Base-by-base conservation (phyloP, 2,329 filamentous ascomycete species). In the Cladophialophora bantiana region DNA sequence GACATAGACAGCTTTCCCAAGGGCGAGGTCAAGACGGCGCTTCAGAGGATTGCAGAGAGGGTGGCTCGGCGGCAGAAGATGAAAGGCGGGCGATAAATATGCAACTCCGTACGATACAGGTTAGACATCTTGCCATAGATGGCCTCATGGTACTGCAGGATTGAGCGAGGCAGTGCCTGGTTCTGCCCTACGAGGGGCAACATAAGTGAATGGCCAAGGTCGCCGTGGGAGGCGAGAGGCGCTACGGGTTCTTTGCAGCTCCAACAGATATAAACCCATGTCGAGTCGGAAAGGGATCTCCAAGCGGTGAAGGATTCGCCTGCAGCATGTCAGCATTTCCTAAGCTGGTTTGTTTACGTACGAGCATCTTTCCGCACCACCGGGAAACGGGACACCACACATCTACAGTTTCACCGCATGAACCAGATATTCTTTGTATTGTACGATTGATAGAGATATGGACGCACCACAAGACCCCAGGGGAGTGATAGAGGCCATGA, bases 1-100 rank as follows among this genome's bases (percentile, higher is more conserved):
- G 93, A 99, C 75, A 79, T 97, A 10, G 85, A 89, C 1, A 85
- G 86, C 0, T 97, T 98, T 79, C 88, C 79, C 53, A 93, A 96
- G 78, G 92, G 93, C 61, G 94, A 97, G 67, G 89, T 97, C 72
- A 94, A 91, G 81, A 88, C 86, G 79, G 83, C 85, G 2, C 76
- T 89, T 64, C 79, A 84, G 72, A 81, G 85, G 59, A 82, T 84
- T 9, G 77, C 79, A 31, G 85, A 87, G 50, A 84, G 86, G 74
- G 79, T 88, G 57, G 78, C 82, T 71, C 81, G 85, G 62, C 85
- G 84, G 72, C 81, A 86, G 70, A 83, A 81, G 71, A 81, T 82
- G 78, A 70, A 68, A 36, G 59, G 59, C 4, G 59, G 59, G 26
- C 48, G 66, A 57, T 70, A 64, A 55, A 38, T 12, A 45, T 34